phyloP scores from a whole-genome alignment of 225 moss, liverwort and hornwort species.

The Marchantia paleacea region DNA sequence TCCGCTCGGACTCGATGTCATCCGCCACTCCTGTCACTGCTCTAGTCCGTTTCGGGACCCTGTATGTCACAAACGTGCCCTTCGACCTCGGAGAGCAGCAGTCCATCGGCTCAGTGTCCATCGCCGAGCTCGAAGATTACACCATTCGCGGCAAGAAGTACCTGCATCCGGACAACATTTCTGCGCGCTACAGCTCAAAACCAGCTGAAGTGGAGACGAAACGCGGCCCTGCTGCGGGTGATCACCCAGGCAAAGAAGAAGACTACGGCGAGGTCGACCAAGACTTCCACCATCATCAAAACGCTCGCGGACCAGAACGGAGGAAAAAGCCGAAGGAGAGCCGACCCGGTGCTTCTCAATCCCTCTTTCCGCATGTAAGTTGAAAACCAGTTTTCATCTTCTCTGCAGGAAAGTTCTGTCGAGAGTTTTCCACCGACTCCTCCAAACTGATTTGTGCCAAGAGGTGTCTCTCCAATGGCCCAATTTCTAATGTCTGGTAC shows the following conservation, averaged over 20 bases:
- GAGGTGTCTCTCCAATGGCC: too few species aligned
- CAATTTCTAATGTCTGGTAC: too few species aligned
- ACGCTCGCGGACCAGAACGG: too few species aligned
- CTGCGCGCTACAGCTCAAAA: neutral
- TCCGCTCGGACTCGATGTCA: neutral
- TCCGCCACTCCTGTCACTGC: slow-evolving; percentile 5
- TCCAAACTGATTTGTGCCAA: too few species aligned
- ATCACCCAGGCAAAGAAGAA: neutral
- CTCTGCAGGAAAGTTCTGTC: too few species aligned
- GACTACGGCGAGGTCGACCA: neutral
- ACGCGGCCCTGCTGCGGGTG: neutral
- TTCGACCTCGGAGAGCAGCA: slow-evolving; percentile 6
- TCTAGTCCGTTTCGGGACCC: slow-evolving; percentile 27
- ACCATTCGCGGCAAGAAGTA: slow-evolving; percentile 21
- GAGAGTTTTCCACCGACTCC: too few species aligned
- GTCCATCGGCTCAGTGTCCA: slow-evolving; percentile 23
- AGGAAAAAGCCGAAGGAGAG: slow-evolving; percentile 10
- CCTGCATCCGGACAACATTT: neutral
- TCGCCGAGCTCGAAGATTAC: slow-evolving; percentile 26
- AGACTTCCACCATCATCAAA: too few species aligned
- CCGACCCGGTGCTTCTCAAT: slow-evolving; percentile 10
- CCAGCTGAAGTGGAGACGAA: neutral
- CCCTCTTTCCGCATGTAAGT: slow-evolving; percentile 31
- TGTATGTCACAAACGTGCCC: slow-evolving; percentile 28
- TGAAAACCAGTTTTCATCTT: neutral